Evolutionary conservation across 83 land plant species (phyloP).

Genomic region (Picea abies): DNA sequence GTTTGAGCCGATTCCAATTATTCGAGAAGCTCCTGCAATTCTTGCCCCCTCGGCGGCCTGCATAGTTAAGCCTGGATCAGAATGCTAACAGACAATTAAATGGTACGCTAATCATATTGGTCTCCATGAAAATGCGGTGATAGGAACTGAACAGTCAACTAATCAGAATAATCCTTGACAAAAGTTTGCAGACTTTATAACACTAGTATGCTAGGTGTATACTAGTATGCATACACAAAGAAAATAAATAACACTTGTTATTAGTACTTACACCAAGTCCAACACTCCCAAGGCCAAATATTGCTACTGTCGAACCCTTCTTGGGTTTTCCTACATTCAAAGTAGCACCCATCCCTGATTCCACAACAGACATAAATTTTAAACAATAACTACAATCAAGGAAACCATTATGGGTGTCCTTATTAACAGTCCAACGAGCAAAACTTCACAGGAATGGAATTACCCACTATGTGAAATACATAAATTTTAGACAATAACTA

Average conservation of each 20-base stretch:
- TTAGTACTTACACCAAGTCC: constrained; percentile 50
- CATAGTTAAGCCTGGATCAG: too few relatives aligned
- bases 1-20: constrained; percentile 43
- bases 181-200: neutral
- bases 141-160: too few relatives aligned
- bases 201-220: too few relatives aligned
- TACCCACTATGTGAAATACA: neutral
- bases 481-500: too few relatives aligned
- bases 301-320: constrained; percentile 65
- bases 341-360: constrained; percentile 52
- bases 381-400: too few relatives aligned
- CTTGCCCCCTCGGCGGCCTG: constrained; percentile 55
- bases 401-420: neutral
- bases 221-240: too few relatives aligned
- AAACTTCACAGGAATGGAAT: neutral
- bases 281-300: constrained; percentile 72
- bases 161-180: neutral
- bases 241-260: too few relatives aligned
- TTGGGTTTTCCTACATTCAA: constrained; percentile 71
- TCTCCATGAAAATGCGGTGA: too few relatives aligned
- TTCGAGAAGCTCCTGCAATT: constrained; percentile 44
- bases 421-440: neutral
- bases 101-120: too few relatives aligned
- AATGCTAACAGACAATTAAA: too few relatives aligned
- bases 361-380: too few relatives aligned